Base-by-base conservation (phyloP, 805 yeast genomes). In the Komagataella populi region DNA sequence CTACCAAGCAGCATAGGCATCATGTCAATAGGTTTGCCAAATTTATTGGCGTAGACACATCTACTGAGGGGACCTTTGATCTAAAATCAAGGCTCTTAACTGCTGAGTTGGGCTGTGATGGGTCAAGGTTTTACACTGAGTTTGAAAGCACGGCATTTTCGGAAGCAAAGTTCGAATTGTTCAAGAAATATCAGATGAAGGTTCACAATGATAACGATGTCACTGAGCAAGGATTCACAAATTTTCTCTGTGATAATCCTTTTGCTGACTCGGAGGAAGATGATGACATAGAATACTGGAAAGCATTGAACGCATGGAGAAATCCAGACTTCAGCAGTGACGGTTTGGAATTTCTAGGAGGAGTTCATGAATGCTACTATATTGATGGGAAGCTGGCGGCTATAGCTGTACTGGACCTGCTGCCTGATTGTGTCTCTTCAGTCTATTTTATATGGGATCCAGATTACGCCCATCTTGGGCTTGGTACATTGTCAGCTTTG, bases 371-470 rank as follows among this genome's bases (percentile, higher is more conserved):
- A 59, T 76, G 87, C 61, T 89, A 87, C 60, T 86, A 83, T 58
- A 62, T 74, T 16, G 76, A 85, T 48, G 79, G 65, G 3, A 71
- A 74, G 54, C 68, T 89, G 18, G 77, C 86, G 45, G 96, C 91
- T 0, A 66, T 89, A 43, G 86, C 86, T 0, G 87, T 89, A 1
- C 60, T 84, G 30, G 97, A 89, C 63, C 67, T 89, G 18, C 63
- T 90, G 39, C 95, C 96, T 0, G 64, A 77, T 23, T 84, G 87
- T 0, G 63, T 90, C 0, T 87, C 96, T 0, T 81, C 95, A 0
- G 90, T 90, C 1, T 89, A 90, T 62, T 85, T 90, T 61, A 79
- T 89, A 10, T 87, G 93, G 86, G 90, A 88, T 60, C 93, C 95
- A 0, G 90, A 81, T 51, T 83, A 72, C 60, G 80, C 82, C 4